Base-by-base conservation (phyloP, 805 yeast species). In the Pichia occidentalis region DNA sequence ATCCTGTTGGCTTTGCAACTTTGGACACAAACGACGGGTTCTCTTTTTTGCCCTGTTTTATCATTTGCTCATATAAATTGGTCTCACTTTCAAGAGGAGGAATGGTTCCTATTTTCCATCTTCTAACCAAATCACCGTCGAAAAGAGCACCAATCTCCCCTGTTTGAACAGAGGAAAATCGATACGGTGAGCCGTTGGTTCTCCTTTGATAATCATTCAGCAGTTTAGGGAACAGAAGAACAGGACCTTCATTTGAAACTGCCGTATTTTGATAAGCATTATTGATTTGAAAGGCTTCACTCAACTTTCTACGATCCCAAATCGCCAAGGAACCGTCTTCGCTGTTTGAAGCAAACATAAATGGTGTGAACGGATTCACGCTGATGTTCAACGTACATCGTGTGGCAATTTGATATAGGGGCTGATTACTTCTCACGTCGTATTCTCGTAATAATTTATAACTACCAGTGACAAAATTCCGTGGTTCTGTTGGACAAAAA, bases 241-340 rank as follows among this genome's bases (percentile, higher is more conserved):
- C 36, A 0, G 88, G 87, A 4, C 70, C 64, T 14, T 78, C 80
- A 21, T 65, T 58, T 13, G 60, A 50, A 4, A 47, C 40, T 13
- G 44, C 43, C 2, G 51, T 26, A 5, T 40, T 45, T 24, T 17
- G 41, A 25, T 31, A 34, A 3, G 35, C 13, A 22, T 26, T 42
- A 16, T 27, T 37, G 7, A 36, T 24, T 10, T 36, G 40, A 10
- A 53, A 43, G 5, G 49, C 44, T 5, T 50, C 49, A 3, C 48
- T 57, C 32, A 84, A 54, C 46, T 71, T 78, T 46, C 95, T 65
- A 45, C 85, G 68, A 55, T 84, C 95, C 85, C 88, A 88, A 7
- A 88, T 67, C 0, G 90, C 80, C 34, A 87, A 61, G 0, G 92
- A 74, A 2, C 95, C 95, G 51, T 84, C 90, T 49, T 87, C 95